Evolutionary conservation across 179 eudicot genomes (phyloP).

Genomic region (Camellia oleifera): DNA sequence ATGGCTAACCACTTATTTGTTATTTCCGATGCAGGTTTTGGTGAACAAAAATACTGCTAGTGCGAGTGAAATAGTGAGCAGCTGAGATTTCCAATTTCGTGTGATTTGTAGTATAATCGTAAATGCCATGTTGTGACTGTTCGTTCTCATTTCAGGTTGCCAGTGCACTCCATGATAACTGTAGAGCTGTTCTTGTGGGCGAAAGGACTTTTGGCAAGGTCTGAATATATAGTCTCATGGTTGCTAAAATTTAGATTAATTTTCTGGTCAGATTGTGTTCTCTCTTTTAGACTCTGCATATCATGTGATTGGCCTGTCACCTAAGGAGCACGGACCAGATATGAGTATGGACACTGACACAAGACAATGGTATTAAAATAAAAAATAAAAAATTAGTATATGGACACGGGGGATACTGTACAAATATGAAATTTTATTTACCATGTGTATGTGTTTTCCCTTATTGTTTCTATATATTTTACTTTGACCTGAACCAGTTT

Average conservation of each 20-base stretch:
- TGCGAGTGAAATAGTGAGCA: slow-evolving; percentile 94
- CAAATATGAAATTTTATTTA: too few relatives aligned
- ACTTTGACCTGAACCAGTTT: too few relatives aligned
- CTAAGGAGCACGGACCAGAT: too few relatives aligned
- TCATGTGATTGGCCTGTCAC: background rate
- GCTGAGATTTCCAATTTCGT: slow-evolving; percentile 1
- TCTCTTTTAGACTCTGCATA: background rate
- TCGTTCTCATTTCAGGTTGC: slow-evolving; percentile 65
- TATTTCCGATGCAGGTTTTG: slow-evolving; percentile 61
- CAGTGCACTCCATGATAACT: slow-evolving; percentile 96
- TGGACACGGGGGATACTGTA: too few relatives aligned
- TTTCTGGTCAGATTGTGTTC: background rate
- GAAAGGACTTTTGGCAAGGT: slow-evolving; percentile 96
- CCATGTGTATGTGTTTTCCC: too few relatives aligned
- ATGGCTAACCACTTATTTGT: background rate
- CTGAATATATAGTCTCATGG: slow-evolving; percentile 13
- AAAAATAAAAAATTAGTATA: too few relatives aligned
- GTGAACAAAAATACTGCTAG: slow-evolving; percentile 93
- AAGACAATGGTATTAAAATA: too few relatives aligned
- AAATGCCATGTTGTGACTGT: slow-evolving; percentile 13
- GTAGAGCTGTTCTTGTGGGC: slow-evolving; percentile 94
- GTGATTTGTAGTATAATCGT: background rate
- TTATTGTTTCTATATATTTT: too few relatives aligned
- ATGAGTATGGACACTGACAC: too few relatives aligned
- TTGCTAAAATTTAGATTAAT: background rate